Base-by-base conservation (phyloP, 2,329 filamentous ascomycete species). In the Penicillium sp. region DNA sequence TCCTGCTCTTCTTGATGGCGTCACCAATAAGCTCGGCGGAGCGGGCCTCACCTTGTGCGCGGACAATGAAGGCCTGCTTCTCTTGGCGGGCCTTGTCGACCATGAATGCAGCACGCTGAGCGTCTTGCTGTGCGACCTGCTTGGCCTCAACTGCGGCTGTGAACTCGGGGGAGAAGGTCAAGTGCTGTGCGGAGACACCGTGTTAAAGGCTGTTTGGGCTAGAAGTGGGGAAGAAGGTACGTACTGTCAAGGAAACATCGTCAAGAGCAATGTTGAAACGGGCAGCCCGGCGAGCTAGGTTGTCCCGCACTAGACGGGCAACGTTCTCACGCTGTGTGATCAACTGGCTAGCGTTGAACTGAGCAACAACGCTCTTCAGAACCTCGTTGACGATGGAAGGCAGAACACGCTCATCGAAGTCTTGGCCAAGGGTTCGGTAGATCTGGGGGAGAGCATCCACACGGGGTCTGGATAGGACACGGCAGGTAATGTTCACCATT, bases 401-500 rank as follows among this genome's bases (percentile, higher is more conserved):
- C 62, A 99, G 83, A 42, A 99, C 92, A 60, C 94, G 85, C 85
- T 99, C 94, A 71, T 99, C 94, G 75, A 97, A 99, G 79, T 99
- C 94, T 56, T 88, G 88, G 54, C 94, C 94, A 36, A 99, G 84
- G 1, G 94, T 99, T 66, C 94, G 86, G 84, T 97, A 99, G 72
- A 99, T 99, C 79, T 96, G 91, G 19, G 94, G 94, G 42, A 99
- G 86, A 33, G 93, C 90, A 65, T 90, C 87, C 71, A 99, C 82
- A 58, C 92, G 87, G 56, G 94, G 94, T 69, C 92, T 84, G 58
- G 93, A 97, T 53, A 99, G 90, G 58, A 99, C 94, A 90, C 94
- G 93, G 79, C 94, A 99, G 73, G 93, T 99, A 75, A 99, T 97
- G 85, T 99, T 99, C 74, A 97, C 94, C 94, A 99, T 99, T 82